Base-by-base conservation (phyloP, 2,329 filamentous ascomycete species). In the Aspergillus tubingensis region DNA sequence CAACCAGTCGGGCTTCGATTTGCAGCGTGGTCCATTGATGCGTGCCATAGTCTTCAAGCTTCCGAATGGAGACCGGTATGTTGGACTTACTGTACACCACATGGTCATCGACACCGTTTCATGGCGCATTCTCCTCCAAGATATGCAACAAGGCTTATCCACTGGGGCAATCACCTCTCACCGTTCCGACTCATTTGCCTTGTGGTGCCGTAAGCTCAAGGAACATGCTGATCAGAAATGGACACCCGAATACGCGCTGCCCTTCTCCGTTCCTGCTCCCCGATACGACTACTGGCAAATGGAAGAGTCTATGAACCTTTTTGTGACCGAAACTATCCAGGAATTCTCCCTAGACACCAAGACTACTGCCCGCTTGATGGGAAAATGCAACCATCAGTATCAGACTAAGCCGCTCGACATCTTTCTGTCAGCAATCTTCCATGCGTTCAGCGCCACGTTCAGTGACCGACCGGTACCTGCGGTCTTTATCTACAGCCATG, bases 251-350 rank as follows among this genome's bases (percentile, higher is more conserved):
- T 32, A 30, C 15, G 43, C 51, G 3, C 43, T 59, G 2, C 59
- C 54, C 1, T 52, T 44, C 19, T 30, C 47, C 8, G 19, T 50
- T 2, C 47, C 47, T 17, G 47, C 47, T 5, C 47, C 47, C 15
- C 3, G n/a, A 8, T 50, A 50, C 27, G 47, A 50, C 8, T 50
- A 50, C 8, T 50, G 47, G 47, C 23, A 50, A 2, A 41, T 43
- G 32, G 38, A 23, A 1, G 52, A 43, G 5, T 10, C 95, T 0
- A 96, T 96, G 70, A 85, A 91, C 76, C 25, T 50, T 5, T 50
- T 50, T 25, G 25, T 50, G 15, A 50, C 47, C 25, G 47, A 50
- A 50, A 79, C 1, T 68, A 76, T 41, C 6, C 36, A 43, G 36
- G 36, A 54, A 5, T 41, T 43, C 10, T 23, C 38, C 13, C 52